A percentile compares a stretch with the other conserved stretches of the same genome.
phyloP scores from a whole-genome alignment of 371 early-diverging fungal species.

The Circinella umbellata region DNA sequence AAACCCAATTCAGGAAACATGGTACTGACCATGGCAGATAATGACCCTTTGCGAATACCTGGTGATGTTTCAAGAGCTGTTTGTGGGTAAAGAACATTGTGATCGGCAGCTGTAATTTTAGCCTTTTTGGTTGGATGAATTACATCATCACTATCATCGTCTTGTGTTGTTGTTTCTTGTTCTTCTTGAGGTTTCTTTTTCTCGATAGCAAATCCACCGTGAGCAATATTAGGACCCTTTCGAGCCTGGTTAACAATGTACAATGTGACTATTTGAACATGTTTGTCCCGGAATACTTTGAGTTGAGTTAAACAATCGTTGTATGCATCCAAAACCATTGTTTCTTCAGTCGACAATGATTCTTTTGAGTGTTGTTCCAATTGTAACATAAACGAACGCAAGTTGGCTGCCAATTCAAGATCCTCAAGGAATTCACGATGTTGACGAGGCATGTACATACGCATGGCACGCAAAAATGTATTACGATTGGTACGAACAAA shows the following conservation, averaged over 20 bases:
- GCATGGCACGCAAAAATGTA: conserved; percentile 85
- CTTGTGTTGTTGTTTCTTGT: not conserved
- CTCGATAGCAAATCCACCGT: conserved; percentile 59
- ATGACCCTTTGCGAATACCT: conserved; percentile 29
- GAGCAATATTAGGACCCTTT: conserved; percentile 72
- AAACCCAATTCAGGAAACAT: conserved; percentile 56
- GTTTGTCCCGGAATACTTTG: conserved; percentile 88
- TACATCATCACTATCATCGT: not conserved
- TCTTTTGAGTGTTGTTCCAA: conserved; percentile 31
- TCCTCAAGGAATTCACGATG: conserved; percentile 89
- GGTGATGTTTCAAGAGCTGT: conserved; percentile 54
- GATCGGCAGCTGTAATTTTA: conserved; percentile 11
- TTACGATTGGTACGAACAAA: conserved; percentile 56
- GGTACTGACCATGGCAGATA: conserved; percentile 39
- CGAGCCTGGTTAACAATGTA: conserved; percentile 91
- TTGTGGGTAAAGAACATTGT: conserved; percentile 59
- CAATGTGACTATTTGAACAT: conserved; percentile 89
- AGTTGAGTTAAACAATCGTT: conserved; percentile 82
- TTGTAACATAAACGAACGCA: conserved; percentile 60
- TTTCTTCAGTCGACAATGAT: conserved; percentile 24
- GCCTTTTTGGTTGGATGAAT: conserved; percentile 1
- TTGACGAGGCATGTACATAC: conserved; percentile 89
- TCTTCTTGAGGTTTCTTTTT: conserved; percentile 22
- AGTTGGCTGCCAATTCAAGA: conserved; percentile 66
- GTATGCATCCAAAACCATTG: conserved; percentile 58